Conservation (phyloP, 495 filamentous ascomycete genomes). For the Xylaria bambusicola region DNA sequence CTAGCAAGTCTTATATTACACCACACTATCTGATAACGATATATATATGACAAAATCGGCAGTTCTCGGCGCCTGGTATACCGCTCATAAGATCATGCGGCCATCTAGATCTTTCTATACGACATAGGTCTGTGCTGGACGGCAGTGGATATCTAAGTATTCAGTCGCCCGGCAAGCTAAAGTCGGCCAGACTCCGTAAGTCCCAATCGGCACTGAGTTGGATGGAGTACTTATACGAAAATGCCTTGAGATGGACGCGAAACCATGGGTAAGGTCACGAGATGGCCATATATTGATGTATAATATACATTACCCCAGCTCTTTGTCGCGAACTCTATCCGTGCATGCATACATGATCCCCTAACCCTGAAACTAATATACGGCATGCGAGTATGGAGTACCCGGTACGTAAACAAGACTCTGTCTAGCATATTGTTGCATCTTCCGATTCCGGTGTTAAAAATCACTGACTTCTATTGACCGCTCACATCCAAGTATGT, state of each 20-base stretch:
- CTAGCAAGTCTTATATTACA: too few relatives aligned
- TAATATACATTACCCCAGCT: neutral
- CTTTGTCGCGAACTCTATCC: neutral
- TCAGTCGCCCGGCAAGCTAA: neutral
- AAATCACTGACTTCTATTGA: too few relatives aligned
- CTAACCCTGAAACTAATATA: neutral
- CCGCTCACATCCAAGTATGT: too few relatives aligned
- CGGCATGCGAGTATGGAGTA: neutral
- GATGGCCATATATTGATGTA: neutral
- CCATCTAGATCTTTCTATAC: neutral
- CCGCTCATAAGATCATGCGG: neutral
- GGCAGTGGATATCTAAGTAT: neutral
- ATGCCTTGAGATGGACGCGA: neutral
- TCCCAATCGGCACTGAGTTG: neutral
- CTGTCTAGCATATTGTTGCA: too few relatives aligned
- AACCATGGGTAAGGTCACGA: neutral
- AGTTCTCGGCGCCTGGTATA: constrained; percentile 6
- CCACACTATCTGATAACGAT: neutral
- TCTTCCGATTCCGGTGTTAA: too few relatives aligned
- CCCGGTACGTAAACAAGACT: too few relatives aligned
- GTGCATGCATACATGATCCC: neutral
- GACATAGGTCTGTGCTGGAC: neutral
- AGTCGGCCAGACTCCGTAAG: neutral
- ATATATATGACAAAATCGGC: neutral
- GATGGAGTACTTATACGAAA: neutral